These are phyloP conservation scores for Plenodomus lindquistii DNA, from an alignment of 2,329 filamentous ascomycete species.

Conservation along the genomic window DNA sequence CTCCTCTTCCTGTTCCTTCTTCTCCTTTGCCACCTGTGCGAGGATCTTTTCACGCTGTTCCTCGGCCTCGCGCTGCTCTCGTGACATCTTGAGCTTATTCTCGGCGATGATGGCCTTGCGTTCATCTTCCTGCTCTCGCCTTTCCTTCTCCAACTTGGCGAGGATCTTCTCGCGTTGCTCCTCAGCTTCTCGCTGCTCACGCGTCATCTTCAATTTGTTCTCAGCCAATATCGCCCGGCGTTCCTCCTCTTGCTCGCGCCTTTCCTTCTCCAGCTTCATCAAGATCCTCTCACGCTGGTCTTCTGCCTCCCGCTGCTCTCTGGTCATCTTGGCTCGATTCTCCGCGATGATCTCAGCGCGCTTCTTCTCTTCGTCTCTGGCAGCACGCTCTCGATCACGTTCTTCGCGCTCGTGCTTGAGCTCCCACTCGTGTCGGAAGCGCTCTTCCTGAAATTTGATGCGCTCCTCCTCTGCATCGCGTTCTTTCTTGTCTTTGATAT, in stretches of 20 bases:
- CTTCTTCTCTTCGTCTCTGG: conserved; percentile 47
- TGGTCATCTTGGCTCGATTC: conserved; percentile 46
- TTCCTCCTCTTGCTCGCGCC: conserved; percentile 23
- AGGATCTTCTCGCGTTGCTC: conserved; percentile 32
- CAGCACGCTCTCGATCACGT: conserved; percentile 41
- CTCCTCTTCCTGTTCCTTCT: conserved; percentile 40
- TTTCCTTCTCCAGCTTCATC: conserved; percentile 7
- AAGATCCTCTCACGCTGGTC: conserved; percentile 9
- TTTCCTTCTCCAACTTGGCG: conserved; percentile 31
- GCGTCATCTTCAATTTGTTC: conserved; percentile 25
- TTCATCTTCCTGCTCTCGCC: conserved; percentile 31
- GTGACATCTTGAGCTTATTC: conserved; percentile 29
- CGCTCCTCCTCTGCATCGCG: conserved; percentile 34
- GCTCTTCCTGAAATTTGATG: conserved; percentile 33
- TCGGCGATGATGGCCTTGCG: conserved; percentile 29
- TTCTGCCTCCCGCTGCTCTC: conserved; percentile 41
- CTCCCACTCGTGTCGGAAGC: conserved; percentile 37
- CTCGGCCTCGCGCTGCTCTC: conserved; percentile 31
- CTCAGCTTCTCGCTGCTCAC: conserved; percentile 21
- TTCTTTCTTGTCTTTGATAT: conserved; percentile 40
- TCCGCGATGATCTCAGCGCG: conserved; percentile 44
- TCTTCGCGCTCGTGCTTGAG: conserved; percentile 35
- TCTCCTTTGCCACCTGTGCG: conserved; percentile 45
- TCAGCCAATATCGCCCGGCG: conserved; percentile 27
- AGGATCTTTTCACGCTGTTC: conserved; percentile 31